A percentile compares a stretch with the other conserved stretches of the same genome.
These are phyloP conservation scores for Ceratocystiopsis brevicomis DNA, from an alignment of 2,329 filamentous ascomycete species.

Conservation along the genomic window DNA sequence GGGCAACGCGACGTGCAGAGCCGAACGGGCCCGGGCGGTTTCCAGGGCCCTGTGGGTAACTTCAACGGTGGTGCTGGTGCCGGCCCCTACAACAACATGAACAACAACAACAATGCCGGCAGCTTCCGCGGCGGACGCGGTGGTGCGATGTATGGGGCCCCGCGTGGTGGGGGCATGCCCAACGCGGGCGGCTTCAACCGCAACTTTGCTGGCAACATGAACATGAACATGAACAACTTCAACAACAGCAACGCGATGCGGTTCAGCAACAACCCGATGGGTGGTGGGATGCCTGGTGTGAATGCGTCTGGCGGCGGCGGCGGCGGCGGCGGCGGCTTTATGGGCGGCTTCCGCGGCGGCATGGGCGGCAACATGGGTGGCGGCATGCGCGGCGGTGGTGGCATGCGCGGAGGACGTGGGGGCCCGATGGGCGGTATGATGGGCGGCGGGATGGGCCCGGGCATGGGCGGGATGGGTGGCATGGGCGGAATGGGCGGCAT, in stretches of 20 bases:
- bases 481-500: constrained; percentile 25
- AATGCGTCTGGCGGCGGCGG: constrained; percentile 12
- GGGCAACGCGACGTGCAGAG: constrained; percentile 44
- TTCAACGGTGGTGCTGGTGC: constrained; percentile 24
- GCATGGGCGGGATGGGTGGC: constrained; percentile 35
- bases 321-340: constrained; percentile 21
- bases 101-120: constrained; percentile 26
- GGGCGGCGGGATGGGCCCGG: constrained; percentile 10
- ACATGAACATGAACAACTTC: constrained; percentile 17
- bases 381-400: constrained; percentile 20
- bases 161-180: constrained; percentile 20
- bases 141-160: constrained; percentile 15
- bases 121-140: constrained; percentile 10
- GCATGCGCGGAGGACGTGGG: constrained; percentile 22
- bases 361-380: constrained; percentile 19
- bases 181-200: constrained; percentile 16
- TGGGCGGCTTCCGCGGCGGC: constrained; percentile 28
- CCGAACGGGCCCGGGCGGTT: constrained; percentile 24
- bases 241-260: constrained; percentile 16
- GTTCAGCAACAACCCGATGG: constrained; percentile 26
- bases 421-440: constrained; percentile 21
- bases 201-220: constrained; percentile 26
- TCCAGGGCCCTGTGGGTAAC: too few relatives aligned
- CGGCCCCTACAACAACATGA: constrained; percentile 25
- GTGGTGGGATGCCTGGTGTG: constrained; percentile 19